These are phyloP conservation scores for Penicillium aurantiogriseum DNA, from an alignment of 2,329 filamentous ascomycete genomes.

Conservation along the genomic window DNA sequence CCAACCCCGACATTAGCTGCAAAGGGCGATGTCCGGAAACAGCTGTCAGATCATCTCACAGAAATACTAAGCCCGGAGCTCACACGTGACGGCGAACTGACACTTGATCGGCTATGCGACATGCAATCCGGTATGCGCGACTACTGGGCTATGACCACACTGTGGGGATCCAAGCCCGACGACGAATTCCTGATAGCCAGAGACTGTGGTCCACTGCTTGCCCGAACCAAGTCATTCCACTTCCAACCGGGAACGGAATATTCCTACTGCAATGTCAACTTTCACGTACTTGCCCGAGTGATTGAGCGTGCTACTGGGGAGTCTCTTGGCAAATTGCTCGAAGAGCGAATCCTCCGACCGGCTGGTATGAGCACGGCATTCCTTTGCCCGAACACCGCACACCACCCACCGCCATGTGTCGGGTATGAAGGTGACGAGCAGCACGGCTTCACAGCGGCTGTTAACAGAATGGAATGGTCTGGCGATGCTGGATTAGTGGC, in stretches of 20 bases:
- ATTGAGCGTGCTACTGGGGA: conserved; percentile 42
- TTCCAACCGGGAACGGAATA: conserved; percentile 46
- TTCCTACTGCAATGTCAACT: conserved; percentile 49
- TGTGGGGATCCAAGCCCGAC: conserved; percentile 46
- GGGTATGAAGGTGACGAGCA: conserved; percentile 47
- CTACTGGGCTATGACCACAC: conserved; percentile 47
- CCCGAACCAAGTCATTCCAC: conserved; percentile 39
- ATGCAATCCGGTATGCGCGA: conserved; percentile 49
- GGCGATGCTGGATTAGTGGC: conserved; percentile 48
- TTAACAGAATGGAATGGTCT: conserved; percentile 48
- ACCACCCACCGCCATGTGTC: conserved; percentile 41
- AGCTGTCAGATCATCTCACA: conserved; percentile 31
- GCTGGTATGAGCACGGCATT: conserved; percentile 45
- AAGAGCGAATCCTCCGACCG: conserved; percentile 41
- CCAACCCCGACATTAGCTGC: conserved; percentile 30
- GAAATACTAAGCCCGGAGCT: conserved; percentile 29
- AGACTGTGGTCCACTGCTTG: conserved; percentile 31
- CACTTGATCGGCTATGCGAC: conserved; percentile 39
- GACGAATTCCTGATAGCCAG: conserved; percentile 39
- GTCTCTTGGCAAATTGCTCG: conserved; percentile 37
- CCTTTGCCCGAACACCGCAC: conserved; percentile 39
- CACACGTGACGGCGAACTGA: conserved; percentile 30
- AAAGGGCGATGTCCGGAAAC: conserved; percentile 29
- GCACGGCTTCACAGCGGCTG: conserved; percentile 36
- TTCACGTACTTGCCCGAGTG: conserved; percentile 38